Base-by-base conservation (phyloP, 441 rosid genomes). In the Gossypium aridum region DNA sequence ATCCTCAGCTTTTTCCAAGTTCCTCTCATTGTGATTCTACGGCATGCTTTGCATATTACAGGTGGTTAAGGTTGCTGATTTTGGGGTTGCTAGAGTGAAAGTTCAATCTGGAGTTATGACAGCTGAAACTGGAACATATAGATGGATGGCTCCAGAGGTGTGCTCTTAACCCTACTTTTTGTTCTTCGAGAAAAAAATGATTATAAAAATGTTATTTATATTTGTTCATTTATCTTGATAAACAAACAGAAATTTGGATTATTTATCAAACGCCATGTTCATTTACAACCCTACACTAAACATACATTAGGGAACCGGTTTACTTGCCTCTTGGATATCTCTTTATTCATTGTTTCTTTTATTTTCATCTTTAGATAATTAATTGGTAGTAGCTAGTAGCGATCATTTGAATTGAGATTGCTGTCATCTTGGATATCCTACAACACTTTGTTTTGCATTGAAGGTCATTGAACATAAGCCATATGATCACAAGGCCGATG, bases 111-210 rank as follows among this genome's bases (percentile, higher is more conserved):
- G 99, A 75, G 96, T 92, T 28, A 95, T 95, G 99, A 95, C 99
- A 5, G 98, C 99, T 54, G 99, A 95, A 89, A 95, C 99, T 51
- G 99, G 99, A 84, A 95, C 99, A 22, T 95, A 95, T 75, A 82
- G 99, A 71, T 95, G 99, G 99, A 95, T 95, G 99, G 93, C 99
- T 82, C 99, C 99, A 13, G 99, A 95, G 99, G 98, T 92, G 70
- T 39, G 43, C 53, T 65, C 66, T 78, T 72, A 39, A 39, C 12
- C 45, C 12, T 39, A 2, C 45, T 9, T 39, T 39, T 39, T 39
- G 12, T 39, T 39, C 45, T 39, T 39, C 45, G 12, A 39, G 12
- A 39, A 0, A 39, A 39, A 39, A 39, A 39, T 39, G 12, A 8
- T 39, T 8, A 39, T 8, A 39, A 39, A 39, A 39, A 39, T 39